Conservation (phyloP, 441 rosid genomes). For the Geranium incanum region DNA sequence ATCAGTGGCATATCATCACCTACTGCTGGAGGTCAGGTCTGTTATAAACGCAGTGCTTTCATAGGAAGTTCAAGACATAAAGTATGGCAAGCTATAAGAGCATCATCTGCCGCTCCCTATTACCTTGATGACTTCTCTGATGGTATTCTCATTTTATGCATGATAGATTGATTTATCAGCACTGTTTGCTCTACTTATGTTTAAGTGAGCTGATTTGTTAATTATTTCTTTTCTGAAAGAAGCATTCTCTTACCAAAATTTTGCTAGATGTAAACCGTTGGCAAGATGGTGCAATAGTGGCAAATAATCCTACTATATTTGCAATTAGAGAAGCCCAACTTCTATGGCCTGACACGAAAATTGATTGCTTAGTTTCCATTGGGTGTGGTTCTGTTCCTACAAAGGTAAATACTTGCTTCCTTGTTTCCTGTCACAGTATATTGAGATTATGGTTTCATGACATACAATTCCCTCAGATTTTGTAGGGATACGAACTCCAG, state of each 20-base stretch:
- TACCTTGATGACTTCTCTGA: slow-evolving; percentile 96
- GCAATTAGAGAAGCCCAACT: slow-evolving; percentile 98
- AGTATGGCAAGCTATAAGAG: slow-evolving; percentile 95
- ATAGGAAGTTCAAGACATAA: slow-evolving; percentile 94
- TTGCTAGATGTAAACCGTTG: slow-evolving; percentile 67
- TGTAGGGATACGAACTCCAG: neutral
- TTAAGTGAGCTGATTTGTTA: slow-evolving; percentile 2
- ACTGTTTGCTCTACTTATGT: neutral
- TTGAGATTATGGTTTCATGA: slow-evolving; percentile 11
- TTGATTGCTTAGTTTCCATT: slow-evolving; percentile 88
- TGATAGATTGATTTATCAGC: slow-evolving; percentile 14
- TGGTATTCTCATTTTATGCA: slow-evolving; percentile 40
- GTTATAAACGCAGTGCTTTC: slow-evolving; percentile 84
- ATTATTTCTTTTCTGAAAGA: neutral
- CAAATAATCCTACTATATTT: slow-evolving; percentile 88
- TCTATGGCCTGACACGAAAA: slow-evolving; percentile 97
- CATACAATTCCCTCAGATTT: neutral
- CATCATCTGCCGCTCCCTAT: slow-evolving; percentile 98
- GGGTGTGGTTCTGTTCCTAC: slow-evolving; percentile 97
- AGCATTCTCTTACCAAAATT: slow-evolving; percentile 13
- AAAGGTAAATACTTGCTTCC: slow-evolving; percentile 44
- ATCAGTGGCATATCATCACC: slow-evolving; percentile 52
- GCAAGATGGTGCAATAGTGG: slow-evolving; percentile 99
- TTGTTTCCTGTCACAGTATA: slow-evolving; percentile 5
- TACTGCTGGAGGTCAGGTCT: slow-evolving; percentile 67